A percentile compares a stretch with the other conserved stretches of the same genome.
These are phyloP conservation scores for Chamaecrista fasciculata DNA, from an alignment of 306 rosid species.

Conservation along the genomic window DNA sequence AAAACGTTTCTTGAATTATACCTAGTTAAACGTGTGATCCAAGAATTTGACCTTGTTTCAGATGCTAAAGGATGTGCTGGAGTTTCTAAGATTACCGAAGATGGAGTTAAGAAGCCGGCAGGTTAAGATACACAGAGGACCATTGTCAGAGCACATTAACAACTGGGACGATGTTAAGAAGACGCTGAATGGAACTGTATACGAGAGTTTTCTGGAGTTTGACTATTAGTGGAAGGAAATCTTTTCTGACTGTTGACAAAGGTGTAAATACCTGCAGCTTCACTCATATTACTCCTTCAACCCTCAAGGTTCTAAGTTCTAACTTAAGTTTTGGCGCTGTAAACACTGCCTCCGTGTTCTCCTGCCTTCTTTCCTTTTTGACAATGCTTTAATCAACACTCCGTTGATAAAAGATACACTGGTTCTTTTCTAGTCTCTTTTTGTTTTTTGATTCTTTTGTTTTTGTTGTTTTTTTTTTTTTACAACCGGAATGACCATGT, in stretches of 20 bases:
- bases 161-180: constrained; percentile 88
- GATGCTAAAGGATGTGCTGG: constrained; percentile 71
- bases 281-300: constrained; percentile 32
- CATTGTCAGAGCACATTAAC: constrained; percentile 60
- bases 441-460: neutral
- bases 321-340: constrained; percentile 29
- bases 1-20: neutral
- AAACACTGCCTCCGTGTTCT: constrained; percentile 30
- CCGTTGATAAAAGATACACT: constrained; percentile 32
- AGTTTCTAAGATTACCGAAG: constrained; percentile 64
- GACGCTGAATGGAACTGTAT: constrained; percentile 62
- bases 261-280: constrained; percentile 55
- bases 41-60: constrained; percentile 28
- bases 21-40: neutral
- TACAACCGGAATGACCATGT: constrained; percentile 31
- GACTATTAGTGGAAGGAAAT: constrained; percentile 46
- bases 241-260: constrained; percentile 37
- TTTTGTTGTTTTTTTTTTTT: neutral
- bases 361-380: neutral
- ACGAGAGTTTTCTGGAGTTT: constrained; percentile 63
- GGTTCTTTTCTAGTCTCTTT: neutral
- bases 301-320: constrained; percentile 30
- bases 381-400: constrained; percentile 28
- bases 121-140: constrained; percentile 80
- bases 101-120: constrained; percentile 74